phyloP scores from a whole-genome alignment of 805 yeast species.

The Metschnikowia noctiluminum region DNA sequence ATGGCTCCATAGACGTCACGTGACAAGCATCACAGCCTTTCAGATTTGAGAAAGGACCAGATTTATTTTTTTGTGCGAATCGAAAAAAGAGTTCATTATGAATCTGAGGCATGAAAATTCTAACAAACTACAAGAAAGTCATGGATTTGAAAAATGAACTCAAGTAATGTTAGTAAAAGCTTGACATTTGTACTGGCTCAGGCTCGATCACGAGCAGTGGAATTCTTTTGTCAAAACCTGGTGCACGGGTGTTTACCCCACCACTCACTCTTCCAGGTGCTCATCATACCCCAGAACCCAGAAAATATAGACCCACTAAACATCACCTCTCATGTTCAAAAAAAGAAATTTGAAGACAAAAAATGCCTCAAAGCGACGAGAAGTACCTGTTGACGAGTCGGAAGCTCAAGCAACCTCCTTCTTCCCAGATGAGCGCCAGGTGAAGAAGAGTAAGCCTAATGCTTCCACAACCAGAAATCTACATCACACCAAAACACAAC shows the following conservation, averaged over 20 bases:
- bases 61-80: too few relatives aligned
- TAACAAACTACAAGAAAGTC: too few relatives aligned
- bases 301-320: background rate
- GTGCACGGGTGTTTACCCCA: conserved; percentile 6
- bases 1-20: too few relatives aligned
- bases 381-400: background rate
- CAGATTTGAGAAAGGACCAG: too few relatives aligned
- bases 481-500: background rate
- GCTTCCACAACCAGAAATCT: background rate
- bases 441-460: conserved; percentile 1
- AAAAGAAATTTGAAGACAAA: conserved; percentile 13
- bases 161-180: too few relatives aligned
- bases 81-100: too few relatives aligned
- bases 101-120: too few relatives aligned
- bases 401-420: background rate
- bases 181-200: too few relatives aligned
- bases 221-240: too few relatives aligned
- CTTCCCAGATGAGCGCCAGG: background rate
- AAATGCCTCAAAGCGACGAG: conserved; percentile 5
- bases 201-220: too few relatives aligned
- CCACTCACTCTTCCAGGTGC: background rate
- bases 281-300: background rate
- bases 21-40: too few relatives aligned
- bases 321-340: conserved; percentile 13
- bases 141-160: too few relatives aligned